These are phyloP conservation scores for Macrolepiota albuminosa DNA, from an alignment of 768 basidiomycete species.

Conservation along the genomic window DNA sequence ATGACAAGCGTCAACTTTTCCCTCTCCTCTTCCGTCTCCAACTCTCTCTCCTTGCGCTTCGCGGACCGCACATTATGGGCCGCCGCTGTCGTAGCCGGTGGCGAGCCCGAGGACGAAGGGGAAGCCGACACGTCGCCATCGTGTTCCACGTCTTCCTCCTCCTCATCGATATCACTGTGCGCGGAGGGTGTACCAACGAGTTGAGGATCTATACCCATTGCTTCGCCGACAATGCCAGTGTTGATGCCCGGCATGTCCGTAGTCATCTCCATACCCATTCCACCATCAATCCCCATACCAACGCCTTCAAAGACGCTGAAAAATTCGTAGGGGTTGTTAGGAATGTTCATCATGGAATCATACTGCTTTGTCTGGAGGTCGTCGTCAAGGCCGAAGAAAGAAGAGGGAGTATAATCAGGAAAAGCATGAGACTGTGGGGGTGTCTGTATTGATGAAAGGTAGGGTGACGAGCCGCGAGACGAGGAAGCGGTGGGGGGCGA, in stretches of 20 bases:
- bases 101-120: constrained; percentile 12
- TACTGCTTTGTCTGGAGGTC: constrained; percentile 36
- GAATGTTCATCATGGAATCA: constrained; percentile 22
- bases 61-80: constrained; percentile 7
- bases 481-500: constrained; percentile 35
- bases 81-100: constrained; percentile 5
- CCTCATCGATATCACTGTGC: constrained; percentile 32
- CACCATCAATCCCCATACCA: constrained; percentile 20
- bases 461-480: constrained; percentile 39
- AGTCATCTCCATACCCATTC: constrained; percentile 22
- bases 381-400: constrained; percentile 42
- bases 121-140: constrained; percentile 14
- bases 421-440: constrained; percentile 40
- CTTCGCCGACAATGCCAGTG: constrained; percentile 5
- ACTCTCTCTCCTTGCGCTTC: constrained; percentile 9
- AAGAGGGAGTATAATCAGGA: constrained; percentile 31
- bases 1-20: constrained; percentile 42
- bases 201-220: constrained; percentile 63
- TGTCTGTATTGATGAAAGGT: constrained; percentile 35
- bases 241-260: constrained; percentile 9
- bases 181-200: constrained; percentile 63
- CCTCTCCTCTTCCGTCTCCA: constrained; percentile 22
- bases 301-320: constrained; percentile 29
- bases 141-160: constrained; percentile 23
- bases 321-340: constrained; percentile 34